These are phyloP conservation scores for Plectosphaerella cucumerina DNA, from an alignment of 2,329 filamentous ascomycete species.

Conservation along the genomic window DNA sequence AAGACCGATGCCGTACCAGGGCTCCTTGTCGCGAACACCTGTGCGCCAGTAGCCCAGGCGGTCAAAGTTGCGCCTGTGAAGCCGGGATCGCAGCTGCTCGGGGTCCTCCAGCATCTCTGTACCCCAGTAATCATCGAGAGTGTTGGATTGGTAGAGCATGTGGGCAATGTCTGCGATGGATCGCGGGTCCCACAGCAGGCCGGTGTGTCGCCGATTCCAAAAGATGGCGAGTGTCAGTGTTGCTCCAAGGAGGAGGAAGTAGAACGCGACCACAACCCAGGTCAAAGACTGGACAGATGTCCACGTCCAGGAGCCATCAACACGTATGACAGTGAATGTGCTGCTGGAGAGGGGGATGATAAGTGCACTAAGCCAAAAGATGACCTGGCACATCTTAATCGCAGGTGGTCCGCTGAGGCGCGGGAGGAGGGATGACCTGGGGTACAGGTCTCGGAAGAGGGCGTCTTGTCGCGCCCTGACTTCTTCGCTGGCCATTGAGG, in stretches of 20 bases:
- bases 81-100: conserved; percentile 47
- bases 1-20: conserved; percentile 74
- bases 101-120: conserved; percentile 57
- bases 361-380: conserved; percentile 75
- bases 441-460: conserved; percentile 65
- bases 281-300: conserved; percentile 71
- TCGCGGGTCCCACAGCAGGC: conserved; percentile 79
- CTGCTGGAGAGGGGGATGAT: conserved; percentile 78
- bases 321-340: conserved; percentile 62
- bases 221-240: conserved; percentile 56
- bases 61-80: conserved; percentile 56
- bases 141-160: conserved; percentile 76
- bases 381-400: conserved; percentile 60
- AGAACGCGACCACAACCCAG: conserved; percentile 74
- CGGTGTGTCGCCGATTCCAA: conserved; percentile 63
- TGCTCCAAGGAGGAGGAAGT: conserved; percentile 61
- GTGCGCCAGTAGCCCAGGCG: conserved; percentile 85
- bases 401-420: conserved; percentile 58
- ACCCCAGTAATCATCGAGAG: conserved; percentile 65
- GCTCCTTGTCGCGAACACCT: conserved; percentile 54
- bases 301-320: conserved; percentile 68
- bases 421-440: conserved; percentile 63
- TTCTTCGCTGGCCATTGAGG: conserved; percentile 65
- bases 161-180: conserved; percentile 78
- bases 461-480: conserved; percentile 57